phyloP scores from a whole-genome alignment of 2,329 filamentous ascomycete genomes.

The Penicillium thymicola region DNA sequence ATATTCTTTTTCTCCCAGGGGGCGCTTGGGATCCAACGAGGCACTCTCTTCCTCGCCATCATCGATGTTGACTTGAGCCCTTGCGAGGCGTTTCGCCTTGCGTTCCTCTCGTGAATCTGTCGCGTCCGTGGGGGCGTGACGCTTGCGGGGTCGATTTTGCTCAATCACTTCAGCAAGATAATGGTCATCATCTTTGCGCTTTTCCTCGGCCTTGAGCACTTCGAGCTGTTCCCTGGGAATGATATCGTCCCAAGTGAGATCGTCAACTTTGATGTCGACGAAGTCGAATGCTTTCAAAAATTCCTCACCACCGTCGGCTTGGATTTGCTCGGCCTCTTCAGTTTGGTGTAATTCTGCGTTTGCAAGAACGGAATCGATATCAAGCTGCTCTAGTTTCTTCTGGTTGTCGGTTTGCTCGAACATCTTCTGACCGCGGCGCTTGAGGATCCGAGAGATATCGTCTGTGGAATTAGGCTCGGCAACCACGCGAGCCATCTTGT shows the following conservation, averaged over 20 bases:
- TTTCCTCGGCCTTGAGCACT: slow-evolving; percentile 83
- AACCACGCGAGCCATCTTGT: slow-evolving; percentile 66
- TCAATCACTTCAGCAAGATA: slow-evolving; percentile 80
- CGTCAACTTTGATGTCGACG: slow-evolving; percentile 90
- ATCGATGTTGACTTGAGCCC: slow-evolving; percentile 61
- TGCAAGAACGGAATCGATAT: slow-evolving; percentile 94
- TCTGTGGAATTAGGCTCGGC: slow-evolving; percentile 86
- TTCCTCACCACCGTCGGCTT: slow-evolving; percentile 93
- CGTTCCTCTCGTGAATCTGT: slow-evolving; percentile 58
- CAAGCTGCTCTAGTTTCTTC: slow-evolving; percentile 90
- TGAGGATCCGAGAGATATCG: slow-evolving; percentile 93
- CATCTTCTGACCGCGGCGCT: slow-evolving; percentile 98
- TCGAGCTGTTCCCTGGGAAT: slow-evolving; percentile 92
- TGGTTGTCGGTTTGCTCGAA: slow-evolving; percentile 98
- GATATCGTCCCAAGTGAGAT: slow-evolving; percentile 97
- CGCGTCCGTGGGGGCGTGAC: slow-evolving; percentile 59
- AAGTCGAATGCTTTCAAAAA: slow-evolving; percentile 89
- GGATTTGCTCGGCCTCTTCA: slow-evolving; percentile 88
- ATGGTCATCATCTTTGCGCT: slow-evolving; percentile 75
- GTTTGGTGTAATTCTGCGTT: slow-evolving; percentile 98
- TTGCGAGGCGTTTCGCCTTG: slow-evolving; percentile 66
- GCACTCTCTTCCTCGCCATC: slow-evolving; percentile 68
- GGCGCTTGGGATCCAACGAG: slow-evolving; percentile 75
- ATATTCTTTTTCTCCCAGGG: slow-evolving; percentile 87
- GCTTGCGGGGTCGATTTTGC: slow-evolving; percentile 75